Evolutionary conservation across 1,284 basidiomycete genomes (phyloP), one percentile per base, ranked within the genome.

Genomic region (Polyporus tsugae): DNA sequence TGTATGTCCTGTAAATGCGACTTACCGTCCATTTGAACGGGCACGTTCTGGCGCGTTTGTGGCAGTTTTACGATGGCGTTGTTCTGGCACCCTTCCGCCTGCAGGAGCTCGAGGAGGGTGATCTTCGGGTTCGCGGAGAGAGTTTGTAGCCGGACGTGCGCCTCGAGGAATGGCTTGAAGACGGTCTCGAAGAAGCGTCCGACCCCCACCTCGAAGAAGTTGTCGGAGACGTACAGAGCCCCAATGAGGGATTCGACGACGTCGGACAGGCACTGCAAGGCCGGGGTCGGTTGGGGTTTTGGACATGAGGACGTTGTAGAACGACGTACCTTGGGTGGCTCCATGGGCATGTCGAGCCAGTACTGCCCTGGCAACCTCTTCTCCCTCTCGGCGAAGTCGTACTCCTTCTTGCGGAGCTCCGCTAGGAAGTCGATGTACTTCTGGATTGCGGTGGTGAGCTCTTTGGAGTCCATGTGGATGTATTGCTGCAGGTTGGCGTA

Each of bases 181-280:
- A 91, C 80, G 64, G 83, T 85, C 67, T 89, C 83, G 78, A 92
- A 95, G 74, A 95, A 84, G 0, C 79, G 80, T 72, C 91, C 86
- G 44, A 84, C 84, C 5, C 90, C 89, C 62, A 82, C 78, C 39
- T 85, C 85, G 13, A 86, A 85, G 78, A 90, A 92, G 65, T 85
- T 83, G 74, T 93, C 91, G n/a, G 89, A 91, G 68, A 94, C 85
- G 77, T 90, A 92, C 57, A 93, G 81, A 15, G 91, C 92, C 4
- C 92, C 93, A 33, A 94, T 82, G 57, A 93, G 82, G 6, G 93
- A 89, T 77, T 95, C 93, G 33, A 95, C 84, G 29, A 94, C 83
- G 77, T 95, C 93, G 6, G 91, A 91, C 22, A 94, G 82, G 15
- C 84, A 85, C 93, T 93, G 75, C 9, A 36, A n/a, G 1, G 17